phyloP scores from a whole-genome alignment of 2,329 filamentous ascomycete genomes.

The Fusarium multiceps region DNA sequence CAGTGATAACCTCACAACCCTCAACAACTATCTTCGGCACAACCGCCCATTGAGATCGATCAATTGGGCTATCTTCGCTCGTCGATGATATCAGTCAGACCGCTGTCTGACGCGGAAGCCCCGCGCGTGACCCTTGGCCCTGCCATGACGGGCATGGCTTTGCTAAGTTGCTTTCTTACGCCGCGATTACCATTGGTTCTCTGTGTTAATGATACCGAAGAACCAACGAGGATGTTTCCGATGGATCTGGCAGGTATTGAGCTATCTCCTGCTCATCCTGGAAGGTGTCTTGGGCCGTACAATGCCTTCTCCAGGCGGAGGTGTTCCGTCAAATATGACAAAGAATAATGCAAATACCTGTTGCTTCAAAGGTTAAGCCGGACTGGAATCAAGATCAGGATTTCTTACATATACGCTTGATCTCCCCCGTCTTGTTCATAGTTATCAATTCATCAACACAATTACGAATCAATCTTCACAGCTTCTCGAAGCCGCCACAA shows the following conservation, averaged over 20 bases:
- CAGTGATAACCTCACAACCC: conserved; percentile 39
- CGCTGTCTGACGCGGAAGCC: conserved; percentile 41
- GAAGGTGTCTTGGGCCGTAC: conserved; percentile 42
- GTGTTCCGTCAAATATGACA: conserved; percentile 41
- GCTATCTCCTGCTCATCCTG: conserved; percentile 25
- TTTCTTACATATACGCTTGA: conserved; percentile 43
- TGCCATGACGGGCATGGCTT: conserved; percentile 38
- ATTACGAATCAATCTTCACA: conserved; percentile 12
- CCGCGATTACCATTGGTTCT: conserved; percentile 38
- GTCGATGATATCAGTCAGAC: conserved; percentile 45
- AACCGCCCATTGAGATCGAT: conserved; percentile 35
- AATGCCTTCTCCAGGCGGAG: conserved; percentile 44
- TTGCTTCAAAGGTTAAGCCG: conserved; percentile 40
- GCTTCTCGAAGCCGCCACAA: conserved; percentile 27
- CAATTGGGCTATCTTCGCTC: conserved; percentile 28
- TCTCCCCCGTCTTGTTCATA: conserved; percentile 19
- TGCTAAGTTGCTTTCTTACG: conserved; percentile 29
- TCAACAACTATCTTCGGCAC: conserved; percentile 40
- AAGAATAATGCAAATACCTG: conserved; percentile 22
- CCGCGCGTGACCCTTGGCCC: conserved; percentile 41
- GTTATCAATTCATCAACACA: conserved; percentile 7
- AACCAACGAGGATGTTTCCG: conserved; percentile 29
- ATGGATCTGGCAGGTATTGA: conserved; percentile 17
- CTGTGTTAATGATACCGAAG: conserved; percentile 15
- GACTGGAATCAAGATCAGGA: conserved; percentile 17